Conservation (phyloP, 345 rosid genomes). For the Citrus trifoliata region DNA sequence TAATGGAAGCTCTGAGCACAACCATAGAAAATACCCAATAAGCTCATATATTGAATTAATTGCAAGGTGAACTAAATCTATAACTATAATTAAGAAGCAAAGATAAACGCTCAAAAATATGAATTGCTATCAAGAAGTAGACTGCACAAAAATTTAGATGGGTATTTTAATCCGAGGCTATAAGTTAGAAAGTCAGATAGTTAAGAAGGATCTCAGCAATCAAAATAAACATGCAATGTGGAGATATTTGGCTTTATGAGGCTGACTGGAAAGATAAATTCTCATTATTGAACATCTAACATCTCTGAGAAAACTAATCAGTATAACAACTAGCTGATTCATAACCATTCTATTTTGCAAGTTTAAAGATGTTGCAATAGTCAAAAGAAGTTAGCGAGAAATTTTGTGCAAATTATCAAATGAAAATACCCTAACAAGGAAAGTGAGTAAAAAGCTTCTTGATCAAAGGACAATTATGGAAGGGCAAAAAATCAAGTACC, state of each 20-base stretch:
- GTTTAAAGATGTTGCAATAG: neutral
- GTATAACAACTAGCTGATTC: neutral
- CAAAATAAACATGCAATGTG: neutral
- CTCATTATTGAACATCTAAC: neutral
- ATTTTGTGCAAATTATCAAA: neutral
- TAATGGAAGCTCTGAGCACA: constrained; percentile 78
- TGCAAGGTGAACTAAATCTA: neutral
- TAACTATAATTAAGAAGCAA: neutral
- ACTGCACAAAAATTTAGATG: neutral
- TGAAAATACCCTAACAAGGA: neutral
- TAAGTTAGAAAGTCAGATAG: neutral
- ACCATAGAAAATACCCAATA: constrained; percentile 18
- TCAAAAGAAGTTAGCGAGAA: neutral
- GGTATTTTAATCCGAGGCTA: neutral
- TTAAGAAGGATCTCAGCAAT: neutral
- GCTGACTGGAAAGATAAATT: neutral
- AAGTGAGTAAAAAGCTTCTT: neutral
- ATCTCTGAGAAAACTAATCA: neutral
- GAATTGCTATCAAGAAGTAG: neutral
- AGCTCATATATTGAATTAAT: constrained; percentile 5
- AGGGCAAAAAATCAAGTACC: constrained; percentile 46
- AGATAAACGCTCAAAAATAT: neutral
- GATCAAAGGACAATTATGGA: neutral
- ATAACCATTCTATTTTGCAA: neutral
- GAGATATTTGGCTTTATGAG: neutral